Evolutionary conservation across 371 early-diverging fungal species (phyloP).

Genomic region (Mortierella sp.): DNA sequence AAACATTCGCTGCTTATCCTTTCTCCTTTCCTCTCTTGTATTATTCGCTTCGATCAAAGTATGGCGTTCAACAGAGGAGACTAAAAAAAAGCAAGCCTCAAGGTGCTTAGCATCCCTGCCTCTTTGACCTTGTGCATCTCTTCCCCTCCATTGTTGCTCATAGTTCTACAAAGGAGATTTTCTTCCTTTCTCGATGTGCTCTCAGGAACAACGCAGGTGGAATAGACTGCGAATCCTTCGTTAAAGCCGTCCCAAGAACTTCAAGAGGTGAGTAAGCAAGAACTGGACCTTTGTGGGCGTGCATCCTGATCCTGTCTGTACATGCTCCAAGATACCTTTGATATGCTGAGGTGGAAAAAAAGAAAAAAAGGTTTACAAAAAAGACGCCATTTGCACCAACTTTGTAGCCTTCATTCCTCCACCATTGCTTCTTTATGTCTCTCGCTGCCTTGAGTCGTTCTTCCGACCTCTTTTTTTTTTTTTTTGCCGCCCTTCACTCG

Average conservation of each 20-base stretch:
- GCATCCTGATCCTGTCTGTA: not conserved
- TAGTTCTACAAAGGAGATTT: not conserved
- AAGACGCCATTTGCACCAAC: not conserved
- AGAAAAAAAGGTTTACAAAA: conserved; percentile 11
- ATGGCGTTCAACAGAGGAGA: not conserved
- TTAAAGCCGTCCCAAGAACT: not conserved
- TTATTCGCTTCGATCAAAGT: not conserved
- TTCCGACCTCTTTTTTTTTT: not conserved
- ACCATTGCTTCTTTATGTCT: not conserved
- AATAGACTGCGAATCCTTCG: not conserved
- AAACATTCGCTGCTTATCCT: not conserved
- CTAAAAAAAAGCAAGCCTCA: not conserved
- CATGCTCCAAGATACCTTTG: not conserved
- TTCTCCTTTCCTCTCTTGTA: not conserved
- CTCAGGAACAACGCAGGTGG: not conserved
- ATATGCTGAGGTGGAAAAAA: not conserved
- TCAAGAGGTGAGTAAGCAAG: not conserved
- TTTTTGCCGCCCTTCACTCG: not conserved
- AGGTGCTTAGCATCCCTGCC: not conserved
- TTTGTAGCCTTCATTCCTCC: not conserved
- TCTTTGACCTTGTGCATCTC: not conserved
- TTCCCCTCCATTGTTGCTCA: not conserved
- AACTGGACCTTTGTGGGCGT: not conserved
- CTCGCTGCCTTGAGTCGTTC: not conserved
- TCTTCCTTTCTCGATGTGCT: not conserved